Evolutionary conservation across 2,329 filamentous ascomycete genomes (phyloP).

Genomic region (Erysiphe pulchra): DNA sequence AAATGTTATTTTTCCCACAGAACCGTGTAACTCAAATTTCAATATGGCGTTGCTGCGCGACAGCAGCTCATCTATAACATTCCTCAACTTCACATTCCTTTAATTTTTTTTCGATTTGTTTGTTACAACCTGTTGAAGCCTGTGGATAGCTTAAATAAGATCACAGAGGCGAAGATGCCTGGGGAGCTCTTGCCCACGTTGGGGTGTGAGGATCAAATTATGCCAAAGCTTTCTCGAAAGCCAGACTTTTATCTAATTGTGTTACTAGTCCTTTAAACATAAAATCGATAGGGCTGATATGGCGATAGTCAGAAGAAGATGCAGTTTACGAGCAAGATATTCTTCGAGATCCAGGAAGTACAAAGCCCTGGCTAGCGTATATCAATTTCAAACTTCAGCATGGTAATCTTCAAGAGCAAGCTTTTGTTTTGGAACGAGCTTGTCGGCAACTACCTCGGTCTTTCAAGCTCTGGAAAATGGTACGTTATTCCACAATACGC

Average conservation of each 20-base stretch:
- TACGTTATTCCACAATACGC: conserved; percentile 15
- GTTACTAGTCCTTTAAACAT: conserved; percentile 3
- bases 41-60: no score
- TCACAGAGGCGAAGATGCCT: conserved; percentile 12
- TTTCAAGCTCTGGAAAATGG: conserved; percentile 96
- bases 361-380: conserved; percentile 90
- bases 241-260: conserved; percentile 16
- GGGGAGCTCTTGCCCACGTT: conserved; percentile 14
- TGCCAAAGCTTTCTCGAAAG: conserved; percentile 10
- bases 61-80: no score
- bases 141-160: no score
- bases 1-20: no score
- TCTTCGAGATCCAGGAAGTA: conserved; percentile 55
- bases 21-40: no score
- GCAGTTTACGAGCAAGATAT: conserved; percentile 93
- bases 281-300: conserved; percentile 4
- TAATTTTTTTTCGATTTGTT: no score
- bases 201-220: conserved; percentile 12
- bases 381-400: conserved; percentile 75
- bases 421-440: conserved; percentile 68
- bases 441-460: conserved; percentile 75
- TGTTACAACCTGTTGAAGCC: no score
- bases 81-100: no score
- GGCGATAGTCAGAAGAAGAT: conserved; percentile 52
- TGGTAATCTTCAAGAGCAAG: conserved; percentile 65